Percentiles rank a stretch among this genome's conserved stretches.
Evolutionary conservation across 768 basidiomycete species (phyloP).

Genomic region (Punctularia strigosozonata): DNA sequence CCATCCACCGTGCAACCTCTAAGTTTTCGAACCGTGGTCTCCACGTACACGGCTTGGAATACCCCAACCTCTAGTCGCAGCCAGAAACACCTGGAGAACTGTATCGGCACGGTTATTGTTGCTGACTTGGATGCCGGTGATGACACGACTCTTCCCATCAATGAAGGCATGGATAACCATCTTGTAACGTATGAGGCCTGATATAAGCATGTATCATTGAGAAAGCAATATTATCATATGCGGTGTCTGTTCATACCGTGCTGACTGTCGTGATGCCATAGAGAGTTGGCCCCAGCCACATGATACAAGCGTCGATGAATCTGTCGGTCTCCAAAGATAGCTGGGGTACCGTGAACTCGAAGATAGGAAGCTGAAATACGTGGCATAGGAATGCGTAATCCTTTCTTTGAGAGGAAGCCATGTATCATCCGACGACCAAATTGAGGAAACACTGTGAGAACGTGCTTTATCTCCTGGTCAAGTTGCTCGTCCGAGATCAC

Average conservation of each 20-base stretch:
- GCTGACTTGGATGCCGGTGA: slow-evolving; percentile 6
- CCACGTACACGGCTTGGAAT: slow-evolving; percentile 13
- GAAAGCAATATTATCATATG: not conserved
- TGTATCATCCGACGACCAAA: too few species aligned
- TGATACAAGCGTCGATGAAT: slow-evolving; percentile 9
- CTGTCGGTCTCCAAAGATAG: too few species aligned
- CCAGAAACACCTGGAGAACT: slow-evolving; percentile 9
- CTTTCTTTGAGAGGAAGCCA: too few species aligned
- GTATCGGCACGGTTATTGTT: slow-evolving; percentile 11
- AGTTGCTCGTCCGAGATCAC: too few species aligned
- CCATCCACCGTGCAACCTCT: slow-evolving; percentile 15
- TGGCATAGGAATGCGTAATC: too few species aligned
- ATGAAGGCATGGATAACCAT: slow-evolving; percentile 14
- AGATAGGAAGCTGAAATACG: too few species aligned
- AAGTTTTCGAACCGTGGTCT: slow-evolving; percentile 19
- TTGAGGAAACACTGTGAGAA: too few species aligned
- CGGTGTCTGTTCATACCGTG: slow-evolving; percentile 12
- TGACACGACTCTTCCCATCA: slow-evolving; percentile 13
- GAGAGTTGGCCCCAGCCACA: slow-evolving; percentile 14
- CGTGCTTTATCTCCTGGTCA: too few species aligned
- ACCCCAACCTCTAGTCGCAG: slow-evolving; percentile 6
- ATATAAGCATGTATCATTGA: not conserved
- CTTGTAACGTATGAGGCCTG: slow-evolving; percentile 11
- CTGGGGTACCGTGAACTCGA: too few species aligned
- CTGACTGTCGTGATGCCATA: slow-evolving; percentile 19